These are phyloP conservation scores for Edhazardia aedis DNA, from an alignment of 371 early-diverging fungal genomes.

Conservation along the genomic window DNA sequence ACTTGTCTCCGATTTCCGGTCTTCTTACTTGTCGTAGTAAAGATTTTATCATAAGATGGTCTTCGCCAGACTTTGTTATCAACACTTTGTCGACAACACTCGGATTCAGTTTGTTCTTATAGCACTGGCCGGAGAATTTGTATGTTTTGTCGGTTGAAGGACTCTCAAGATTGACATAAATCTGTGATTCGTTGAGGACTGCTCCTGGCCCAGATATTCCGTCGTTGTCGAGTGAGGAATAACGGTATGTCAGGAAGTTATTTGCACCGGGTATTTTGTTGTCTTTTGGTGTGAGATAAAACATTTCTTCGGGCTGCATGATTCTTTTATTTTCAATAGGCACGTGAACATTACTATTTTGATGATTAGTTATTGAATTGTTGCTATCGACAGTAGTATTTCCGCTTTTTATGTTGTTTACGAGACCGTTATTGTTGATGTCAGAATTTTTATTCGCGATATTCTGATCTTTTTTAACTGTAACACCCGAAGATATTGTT, in stretches of 20 bases:
- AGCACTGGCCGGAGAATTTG: slow-evolving; percentile 52
- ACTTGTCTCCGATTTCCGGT: slow-evolving; percentile 96
- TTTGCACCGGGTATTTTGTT: no score
- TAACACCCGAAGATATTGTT: not conserved
- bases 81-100: slow-evolving; percentile 52
- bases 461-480: not conserved
- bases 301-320: no score
- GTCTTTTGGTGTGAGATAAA: slow-evolving; percentile 47
- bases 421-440: not conserved
- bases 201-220: slow-evolving; percentile 71
- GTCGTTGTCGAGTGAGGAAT: slow-evolving; percentile 49
- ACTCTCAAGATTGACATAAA: slow-evolving; percentile 49
- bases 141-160: not conserved
- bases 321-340: no score
- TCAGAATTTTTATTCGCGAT: not conserved
- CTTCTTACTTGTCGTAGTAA: slow-evolving; percentile 75
- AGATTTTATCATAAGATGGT: slow-evolving; percentile 75
- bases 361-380: no score
- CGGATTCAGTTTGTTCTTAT: slow-evolving; percentile 22
- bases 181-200: slow-evolving; percentile 53
- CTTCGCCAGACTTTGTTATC: slow-evolving; percentile 70
- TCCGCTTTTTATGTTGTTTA: not conserved
- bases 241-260: not conserved
- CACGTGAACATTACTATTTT: no score
- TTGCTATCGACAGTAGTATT: no score